Evolutionary conservation across 2,329 filamentous ascomycete species (phyloP).

Genomic region (Dryadomyces sulphureus): DNA sequence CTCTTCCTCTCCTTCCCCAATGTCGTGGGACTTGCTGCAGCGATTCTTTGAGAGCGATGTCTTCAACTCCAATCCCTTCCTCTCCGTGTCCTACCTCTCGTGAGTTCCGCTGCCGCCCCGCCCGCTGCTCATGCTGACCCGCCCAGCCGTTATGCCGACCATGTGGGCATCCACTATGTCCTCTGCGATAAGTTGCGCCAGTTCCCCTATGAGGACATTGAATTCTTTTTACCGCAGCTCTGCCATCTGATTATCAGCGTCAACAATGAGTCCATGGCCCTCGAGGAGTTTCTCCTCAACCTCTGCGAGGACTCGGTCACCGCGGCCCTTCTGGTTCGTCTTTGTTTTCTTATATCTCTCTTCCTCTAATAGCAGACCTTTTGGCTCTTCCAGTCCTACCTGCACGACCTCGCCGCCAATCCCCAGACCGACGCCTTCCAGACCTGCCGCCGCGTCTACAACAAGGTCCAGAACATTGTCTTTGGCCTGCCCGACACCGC

Average conservation of each 20-base stretch:
- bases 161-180: constrained; percentile 81
- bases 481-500: constrained; percentile 60
- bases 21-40: constrained; percentile 79
- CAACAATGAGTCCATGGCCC: constrained; percentile 81
- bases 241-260: constrained; percentile 80
- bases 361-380: constrained; percentile 47
- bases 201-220: constrained; percentile 82
- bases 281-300: constrained; percentile 78
- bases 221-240: constrained; percentile 81
- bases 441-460: constrained; percentile 71
- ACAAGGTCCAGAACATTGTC: constrained; percentile 77
- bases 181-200: constrained; percentile 79
- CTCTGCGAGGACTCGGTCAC: constrained; percentile 80
- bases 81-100: constrained; percentile 80
- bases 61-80: constrained; percentile 82
- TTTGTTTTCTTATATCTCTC: constrained; percentile 6
- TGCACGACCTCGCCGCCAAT: constrained; percentile 63
- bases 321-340: constrained; percentile 61
- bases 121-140: constrained; percentile 1
- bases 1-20: constrained; percentile 16
- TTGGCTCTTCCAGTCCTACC: constrained; percentile 80
- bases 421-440: constrained; percentile 66
- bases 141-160: constrained; percentile 66
- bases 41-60: constrained; percentile 88
- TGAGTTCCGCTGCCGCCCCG: constrained; percentile 24